These are phyloP conservation scores for Silybum marianum DNA, from an alignment of 129 eudicot genomes.

Conservation along the genomic window DNA sequence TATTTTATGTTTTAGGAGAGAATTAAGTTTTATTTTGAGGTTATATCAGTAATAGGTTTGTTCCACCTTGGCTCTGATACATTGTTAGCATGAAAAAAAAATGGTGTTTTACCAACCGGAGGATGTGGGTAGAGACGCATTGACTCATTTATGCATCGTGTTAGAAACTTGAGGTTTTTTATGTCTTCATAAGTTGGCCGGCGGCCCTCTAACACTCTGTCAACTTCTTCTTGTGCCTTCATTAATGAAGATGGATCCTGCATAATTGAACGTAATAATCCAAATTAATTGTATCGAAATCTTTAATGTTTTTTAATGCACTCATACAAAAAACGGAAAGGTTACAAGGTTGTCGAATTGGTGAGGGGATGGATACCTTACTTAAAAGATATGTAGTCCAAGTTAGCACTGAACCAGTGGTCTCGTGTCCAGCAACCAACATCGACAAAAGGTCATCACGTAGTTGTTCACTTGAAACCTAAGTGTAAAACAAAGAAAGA, in stretches of 20 bases:
- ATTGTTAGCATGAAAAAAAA: background rate
- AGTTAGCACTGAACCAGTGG: constrained; percentile 92
- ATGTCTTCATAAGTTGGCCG: constrained; percentile 78
- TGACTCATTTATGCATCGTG: constrained; percentile 87
- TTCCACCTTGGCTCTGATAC: no score
- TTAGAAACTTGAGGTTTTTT: constrained; percentile 77
- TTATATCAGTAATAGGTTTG: no score
- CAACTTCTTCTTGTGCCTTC: constrained; percentile 92
- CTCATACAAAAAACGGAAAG: background rate
- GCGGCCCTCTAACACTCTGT: constrained; percentile 78
- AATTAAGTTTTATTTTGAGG: no score
- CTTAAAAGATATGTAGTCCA: constrained; percentile 92
- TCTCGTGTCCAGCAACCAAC: constrained; percentile 99
- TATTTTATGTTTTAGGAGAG: no score
- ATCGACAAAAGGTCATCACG: constrained; percentile 97
- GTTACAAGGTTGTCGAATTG: constrained; percentile 8
- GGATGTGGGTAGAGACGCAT: constrained; percentile 98
- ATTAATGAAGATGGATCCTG: constrained; percentile 71
- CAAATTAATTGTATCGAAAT: background rate
- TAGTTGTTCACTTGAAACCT: constrained; percentile 90
- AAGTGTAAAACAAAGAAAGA: constrained; percentile 4
- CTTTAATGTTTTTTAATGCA: background rate
- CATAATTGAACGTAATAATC: constrained; percentile 4
- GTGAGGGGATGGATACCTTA: constrained; percentile 57
- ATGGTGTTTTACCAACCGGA: constrained; percentile 53